Evolutionary conservation across 257 asterid genomes (phyloP), one percentile per base, ranked within the genome.

Genomic region (Jaltomata sinuosa): DNA sequence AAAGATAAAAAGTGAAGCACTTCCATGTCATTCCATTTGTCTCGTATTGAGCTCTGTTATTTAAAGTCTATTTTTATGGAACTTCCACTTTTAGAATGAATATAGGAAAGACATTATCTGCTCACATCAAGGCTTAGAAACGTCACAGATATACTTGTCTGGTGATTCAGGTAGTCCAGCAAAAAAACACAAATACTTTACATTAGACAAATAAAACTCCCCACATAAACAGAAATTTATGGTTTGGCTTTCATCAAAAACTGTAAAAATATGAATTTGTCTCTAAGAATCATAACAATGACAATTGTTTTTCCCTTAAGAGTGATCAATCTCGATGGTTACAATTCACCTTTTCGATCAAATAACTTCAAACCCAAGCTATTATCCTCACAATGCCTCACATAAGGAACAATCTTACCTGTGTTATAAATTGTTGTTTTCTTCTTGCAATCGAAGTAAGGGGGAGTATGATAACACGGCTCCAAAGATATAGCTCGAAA

Each of bases 391-490:
- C 98, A 93, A 72, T 92, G 96, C 87, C 85, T 87, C 50, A 95
- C 91, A 85, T 91, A 92, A 55, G 96, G 91, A 72, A 91, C 94
- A 49, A 89, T 21, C 11, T 59, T 82, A 49, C 93, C 90, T 1
- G 93, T 87, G 85, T 92, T 97, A 34, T 78, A 85, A 18, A 93
- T 91, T 34, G 40, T 65, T 64, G 83, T 91, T 29, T 77, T 77
- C 85, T 67, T 47, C 32, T 86, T 89, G 81, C 98, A 95, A 10
- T 91, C 90, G 77, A 87, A 88, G 84, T 85, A 88, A 0, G 98
- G 95, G 22, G 97, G 97, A 25, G 93, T 88, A 77, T 95, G 98
- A 84, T 91, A 92, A 84, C 98, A 93, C 0, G 98, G 97, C 55
- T 93, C 97, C 84, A 95, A 87, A 14, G 98, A 93, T 83, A 76